Base-by-base conservation (phyloP, 768 basidiomycete genomes). In the Tylopilus felleus region DNA sequence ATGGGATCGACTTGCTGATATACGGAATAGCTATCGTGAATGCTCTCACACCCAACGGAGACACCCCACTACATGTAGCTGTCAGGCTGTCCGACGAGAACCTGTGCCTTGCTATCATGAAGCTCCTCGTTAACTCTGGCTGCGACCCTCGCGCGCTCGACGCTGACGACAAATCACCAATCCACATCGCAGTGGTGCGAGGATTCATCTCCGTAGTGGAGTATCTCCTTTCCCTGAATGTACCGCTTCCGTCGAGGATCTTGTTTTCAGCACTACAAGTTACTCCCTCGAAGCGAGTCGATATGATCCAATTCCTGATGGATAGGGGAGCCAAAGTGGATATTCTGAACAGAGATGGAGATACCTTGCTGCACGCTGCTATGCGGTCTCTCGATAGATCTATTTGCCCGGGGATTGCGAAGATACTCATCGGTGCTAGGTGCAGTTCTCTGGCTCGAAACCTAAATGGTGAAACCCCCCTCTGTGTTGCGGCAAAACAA, bases 41-140 rank as follows among this genome's bases (percentile, higher is more conserved):
- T 43, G 25, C 33, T 0, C 1, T 59, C 13, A 31, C 47, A 8
- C 8, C 6, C 12, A 58, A 59, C 14, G 58, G 58, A 5, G 56
- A 59, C 22, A 52, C 58, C 8, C 58, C 43, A 1, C 36, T 59
- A 0, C 58, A 59, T 8, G 1, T 58, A 4, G 50, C 46, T 2
- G 40, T 58, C 38, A 41, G 6, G 27, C 2, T 49, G 8, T 28
- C 33, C 8, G 44, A 59, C 23, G 58, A 59, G 19, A 46, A 27
- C 8, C 14, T 10, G 3, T 59, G 57, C 23, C 48, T 59, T 3
- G 2, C 7, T 1, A 17, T 59, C n/a, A 23, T 19, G 0, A 33
- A 52, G 22, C 41, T 51, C 10, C 57, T 58, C 16, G 28, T 57
- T 16, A 23, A 38, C 0, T 49, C 39, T 38, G 55, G 55, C 4